Evolutionary conservation across 495 filamentous ascomycete genomes (phyloP), one percentile per base, ranked within the genome.

Genomic region (Arthonia radiata): DNA sequence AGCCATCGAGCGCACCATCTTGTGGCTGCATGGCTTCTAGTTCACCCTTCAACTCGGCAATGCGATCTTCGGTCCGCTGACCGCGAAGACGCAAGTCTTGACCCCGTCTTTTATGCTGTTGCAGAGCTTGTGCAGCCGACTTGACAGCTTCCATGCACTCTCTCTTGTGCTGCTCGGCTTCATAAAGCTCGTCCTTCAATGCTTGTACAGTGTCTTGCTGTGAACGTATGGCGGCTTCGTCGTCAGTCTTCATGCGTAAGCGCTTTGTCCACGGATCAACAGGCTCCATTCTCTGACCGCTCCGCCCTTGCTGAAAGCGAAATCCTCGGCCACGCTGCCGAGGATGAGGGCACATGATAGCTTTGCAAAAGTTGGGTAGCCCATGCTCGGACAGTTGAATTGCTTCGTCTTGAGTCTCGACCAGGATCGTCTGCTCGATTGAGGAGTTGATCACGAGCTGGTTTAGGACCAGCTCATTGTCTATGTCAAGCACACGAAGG

Each of bases 391-490:
- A n/a, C n/a, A 72, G 58, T 2, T 60, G 45, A 13, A 70, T 51
- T 1, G 71, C 89, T 28, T 74, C 56, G 7, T 53, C 39, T 11
- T 74, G 52, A 23, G 65, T 48, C 23, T 67, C 59, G 24, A 93
- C 67, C 2, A 99, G 46, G 6, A 91, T 57, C 7, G 69, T 67
- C 40, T 94, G 82, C 31, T 99, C 86, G 24, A 91, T 74, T 5
- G 53, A 47, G 37, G 82, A 57, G 28, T 65, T 68, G 42, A 99
- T 78, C 42, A 99, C 72, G 17, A 94, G 48, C 27, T 80, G 71
- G 32, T 73, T 68, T 18, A 66, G 67, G 13, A 89, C 76, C 23
- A 70, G 46, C 9, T 70, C 61, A 42, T 83, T 67, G 35, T 86
- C 72, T 36, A 97, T 69, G 43, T 67, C 66, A 22, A 97, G 56